A percentile compares a stretch with the other conserved stretches of the same genome.
Evolutionary conservation across 139 green algal genomes (phyloP).

Genomic region (Chlamydomonas sp.): DNA sequence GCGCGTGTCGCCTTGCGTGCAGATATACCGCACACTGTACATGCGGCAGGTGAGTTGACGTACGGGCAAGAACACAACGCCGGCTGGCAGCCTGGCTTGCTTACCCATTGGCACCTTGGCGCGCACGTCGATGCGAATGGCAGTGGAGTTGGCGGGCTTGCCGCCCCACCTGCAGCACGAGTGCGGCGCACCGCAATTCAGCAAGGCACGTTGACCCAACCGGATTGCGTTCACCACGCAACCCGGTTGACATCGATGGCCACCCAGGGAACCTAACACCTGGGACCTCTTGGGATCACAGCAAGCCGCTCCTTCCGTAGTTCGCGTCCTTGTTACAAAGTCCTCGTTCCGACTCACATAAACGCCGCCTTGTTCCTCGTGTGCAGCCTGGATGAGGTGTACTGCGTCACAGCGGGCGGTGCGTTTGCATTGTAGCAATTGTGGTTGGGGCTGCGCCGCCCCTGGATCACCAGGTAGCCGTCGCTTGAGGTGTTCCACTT

Average conservation of each 20-base stretch:
- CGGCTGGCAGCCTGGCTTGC: no score
- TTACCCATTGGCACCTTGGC: not conserved
- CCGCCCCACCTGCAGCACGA: not conserved
- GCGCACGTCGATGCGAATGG: not conserved
- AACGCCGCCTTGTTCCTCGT: conserved; percentile 5
- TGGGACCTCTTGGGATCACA: no score
- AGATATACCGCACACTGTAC: no score
- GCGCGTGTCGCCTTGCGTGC: no score
- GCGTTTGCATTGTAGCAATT: conserved; percentile 12
- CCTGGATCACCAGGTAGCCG: conserved; percentile 14
- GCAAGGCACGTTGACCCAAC: not conserved
- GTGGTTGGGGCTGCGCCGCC: not conserved
- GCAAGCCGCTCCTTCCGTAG: no score
- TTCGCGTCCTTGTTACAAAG: no score
- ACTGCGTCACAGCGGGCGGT: not conserved
- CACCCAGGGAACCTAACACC: no score
- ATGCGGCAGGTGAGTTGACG: not conserved
- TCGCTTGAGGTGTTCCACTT: not conserved
- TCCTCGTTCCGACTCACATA: no score
- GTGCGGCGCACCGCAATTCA: not conserved
- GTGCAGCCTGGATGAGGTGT: not conserved
- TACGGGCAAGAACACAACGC: not conserved
- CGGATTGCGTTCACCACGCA: no score
- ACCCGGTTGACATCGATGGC: no score
- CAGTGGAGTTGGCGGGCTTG: not conserved